phyloP scores from a whole-genome alignment of 306 rosid species.

The Rosa multiflora region DNA sequence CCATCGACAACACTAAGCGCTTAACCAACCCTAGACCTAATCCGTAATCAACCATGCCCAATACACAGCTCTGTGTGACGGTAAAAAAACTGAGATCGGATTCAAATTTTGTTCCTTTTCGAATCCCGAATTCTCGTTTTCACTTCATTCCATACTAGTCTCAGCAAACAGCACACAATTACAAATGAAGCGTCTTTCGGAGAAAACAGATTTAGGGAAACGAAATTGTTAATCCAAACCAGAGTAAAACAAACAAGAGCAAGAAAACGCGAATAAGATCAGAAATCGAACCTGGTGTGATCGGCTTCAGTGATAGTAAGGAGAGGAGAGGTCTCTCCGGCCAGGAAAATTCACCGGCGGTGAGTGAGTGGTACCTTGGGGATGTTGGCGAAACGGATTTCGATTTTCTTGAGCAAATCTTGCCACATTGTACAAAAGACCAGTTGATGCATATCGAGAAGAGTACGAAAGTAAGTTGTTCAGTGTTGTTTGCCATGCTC shows the following conservation, averaged over 20 bases:
- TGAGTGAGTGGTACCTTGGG: no score
- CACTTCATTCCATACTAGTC: not conserved
- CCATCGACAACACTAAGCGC: not conserved
- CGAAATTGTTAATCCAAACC: slow-evolving; percentile 14
- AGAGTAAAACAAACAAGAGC: not conserved
- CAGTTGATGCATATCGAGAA: no score
- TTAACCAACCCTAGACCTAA: not conserved
- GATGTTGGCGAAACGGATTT: no score
- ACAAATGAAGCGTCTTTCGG: not conserved
- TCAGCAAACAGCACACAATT: not conserved
- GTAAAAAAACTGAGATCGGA: slow-evolving; percentile 5
- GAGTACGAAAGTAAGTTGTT: no score
- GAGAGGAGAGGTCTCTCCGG: slow-evolving; percentile 1
- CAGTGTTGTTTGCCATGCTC: no score
- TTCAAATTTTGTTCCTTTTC: not conserved
- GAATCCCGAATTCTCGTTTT: not conserved
- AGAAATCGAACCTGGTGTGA: slow-evolving; percentile 5
- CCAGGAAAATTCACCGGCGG: not conserved
- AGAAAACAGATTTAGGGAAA: not conserved
- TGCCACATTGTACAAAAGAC: no score
- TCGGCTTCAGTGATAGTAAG: not conserved
- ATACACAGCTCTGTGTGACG: not conserved
- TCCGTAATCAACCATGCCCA: not conserved
- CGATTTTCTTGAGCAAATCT: no score
- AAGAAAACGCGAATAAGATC: not conserved